Percentiles rank a stretch among this genome's conserved stretches.
Evolutionary conservation across 208 protist species (phyloP).

Genomic region (Leishmania guyanensis): DNA sequence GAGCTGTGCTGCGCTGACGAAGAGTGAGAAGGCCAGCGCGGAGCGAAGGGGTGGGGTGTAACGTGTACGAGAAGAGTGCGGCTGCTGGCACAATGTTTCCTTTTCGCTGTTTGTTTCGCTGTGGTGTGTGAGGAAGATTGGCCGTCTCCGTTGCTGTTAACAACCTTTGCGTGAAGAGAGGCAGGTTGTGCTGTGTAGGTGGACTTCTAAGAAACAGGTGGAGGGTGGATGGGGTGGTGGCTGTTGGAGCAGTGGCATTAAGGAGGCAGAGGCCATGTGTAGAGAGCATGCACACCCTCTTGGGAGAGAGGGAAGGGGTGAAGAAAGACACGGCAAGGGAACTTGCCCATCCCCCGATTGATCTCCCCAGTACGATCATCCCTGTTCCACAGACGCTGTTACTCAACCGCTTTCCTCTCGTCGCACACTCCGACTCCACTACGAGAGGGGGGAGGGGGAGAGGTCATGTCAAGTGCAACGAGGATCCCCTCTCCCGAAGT

Average conservation of each 20-base stretch:
- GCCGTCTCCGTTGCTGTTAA: neutral
- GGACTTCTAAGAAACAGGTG: neutral
- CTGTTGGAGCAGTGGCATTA: too few species aligned
- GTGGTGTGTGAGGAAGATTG: neutral
- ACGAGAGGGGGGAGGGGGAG: neutral
- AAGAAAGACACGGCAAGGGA: neutral
- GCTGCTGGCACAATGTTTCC: neutral
- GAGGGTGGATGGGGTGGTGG: neutral
- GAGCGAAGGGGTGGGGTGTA: neutral
- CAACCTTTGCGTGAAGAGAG: neutral
- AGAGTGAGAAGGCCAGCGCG: neutral
- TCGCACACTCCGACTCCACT: neutral
- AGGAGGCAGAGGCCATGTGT: neutral
- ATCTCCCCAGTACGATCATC: neutral
- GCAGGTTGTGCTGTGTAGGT: neutral
- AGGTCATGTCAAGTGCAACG: neutral
- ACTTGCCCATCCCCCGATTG: neutral
- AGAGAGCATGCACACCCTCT: neutral
- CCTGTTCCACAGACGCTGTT: neutral
- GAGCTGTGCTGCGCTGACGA: neutral
- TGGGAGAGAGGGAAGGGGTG: neutral
- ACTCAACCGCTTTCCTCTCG: neutral
- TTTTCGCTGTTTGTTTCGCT: neutral
- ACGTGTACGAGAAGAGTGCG: neutral
- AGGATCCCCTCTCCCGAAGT: neutral